These are phyloP conservation scores for Alternaria alternata DNA, from an alignment of 2,329 filamentous ascomycete genomes.

Conservation along the genomic window DNA sequence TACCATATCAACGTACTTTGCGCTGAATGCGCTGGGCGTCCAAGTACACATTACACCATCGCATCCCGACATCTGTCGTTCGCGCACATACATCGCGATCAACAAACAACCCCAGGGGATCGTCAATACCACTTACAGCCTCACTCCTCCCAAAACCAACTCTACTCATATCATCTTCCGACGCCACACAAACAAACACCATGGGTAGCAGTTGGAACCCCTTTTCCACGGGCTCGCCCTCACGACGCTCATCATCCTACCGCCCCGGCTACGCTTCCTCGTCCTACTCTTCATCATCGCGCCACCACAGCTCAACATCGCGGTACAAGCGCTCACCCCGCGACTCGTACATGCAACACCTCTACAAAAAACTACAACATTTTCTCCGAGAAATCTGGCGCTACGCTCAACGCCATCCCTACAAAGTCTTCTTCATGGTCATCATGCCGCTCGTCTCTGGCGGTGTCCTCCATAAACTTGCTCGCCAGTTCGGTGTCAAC, in stretches of 20 bases:
- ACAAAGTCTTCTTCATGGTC: constrained; percentile 90
- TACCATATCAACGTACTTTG: background rate
- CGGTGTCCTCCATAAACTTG: constrained; percentile 78
- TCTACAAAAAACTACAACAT: constrained; percentile 78
- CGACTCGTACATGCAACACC: constrained; percentile 76
- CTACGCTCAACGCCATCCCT: constrained; percentile 82
- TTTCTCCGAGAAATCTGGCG: constrained; percentile 81
- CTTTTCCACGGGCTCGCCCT: constrained; percentile 31
- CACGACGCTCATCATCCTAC: constrained; percentile 33
- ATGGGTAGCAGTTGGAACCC: constrained; percentile 49
- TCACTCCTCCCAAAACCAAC: constrained; percentile 22
- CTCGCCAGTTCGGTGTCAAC: constrained; percentile 80
- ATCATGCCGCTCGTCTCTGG: constrained; percentile 87
- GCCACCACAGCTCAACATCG: constrained; percentile 65
- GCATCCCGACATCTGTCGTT: constrained; percentile 22
- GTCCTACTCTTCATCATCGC: constrained; percentile 37
- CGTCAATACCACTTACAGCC: constrained; percentile 12
- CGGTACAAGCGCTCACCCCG: constrained; percentile 83
- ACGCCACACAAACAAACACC: constrained; percentile 11
- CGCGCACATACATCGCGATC: constrained; percentile 16
- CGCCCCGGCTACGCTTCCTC: constrained; percentile 43
- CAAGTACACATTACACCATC: constrained; percentile 23
- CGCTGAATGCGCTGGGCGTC: constrained; percentile 29
- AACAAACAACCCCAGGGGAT: background rate
- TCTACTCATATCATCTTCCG: constrained; percentile 7